phyloP scores from a whole-genome alignment of 2,329 filamentous ascomycete species.

The Lasiodiplodia citricola region DNA sequence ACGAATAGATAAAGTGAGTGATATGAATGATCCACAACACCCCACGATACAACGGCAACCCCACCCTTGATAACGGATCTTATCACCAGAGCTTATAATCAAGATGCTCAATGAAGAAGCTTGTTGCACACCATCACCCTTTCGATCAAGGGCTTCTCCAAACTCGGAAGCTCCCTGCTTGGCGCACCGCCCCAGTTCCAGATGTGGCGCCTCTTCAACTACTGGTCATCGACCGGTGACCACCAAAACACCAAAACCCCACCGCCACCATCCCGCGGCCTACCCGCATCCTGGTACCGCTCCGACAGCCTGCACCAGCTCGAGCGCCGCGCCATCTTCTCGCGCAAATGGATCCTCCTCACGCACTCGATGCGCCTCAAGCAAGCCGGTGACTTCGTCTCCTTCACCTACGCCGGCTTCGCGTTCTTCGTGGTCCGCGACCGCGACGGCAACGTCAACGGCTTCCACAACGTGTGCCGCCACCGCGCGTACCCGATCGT shows the following conservation, averaged over 20 bases:
- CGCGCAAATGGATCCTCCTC: constrained; percentile 61
- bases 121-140: background rate
- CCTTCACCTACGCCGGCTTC: constrained; percentile 61
- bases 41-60: background rate
- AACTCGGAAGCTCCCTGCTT: background rate
- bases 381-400: constrained; percentile 62
- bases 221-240: background rate
- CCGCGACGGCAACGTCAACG: constrained; percentile 25
- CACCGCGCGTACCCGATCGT: constrained; percentile 46
- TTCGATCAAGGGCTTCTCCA: background rate
- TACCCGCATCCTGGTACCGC: constrained; percentile 60
- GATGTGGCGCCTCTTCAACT: constrained; percentile 1
- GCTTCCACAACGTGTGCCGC: constrained; percentile 51
- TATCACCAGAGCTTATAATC: background rate
- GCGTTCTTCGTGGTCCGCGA: constrained; percentile 38
- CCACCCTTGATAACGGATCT: background rate
- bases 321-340: constrained; percentile 63
- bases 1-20: background rate
- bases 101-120: background rate
- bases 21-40: background rate
- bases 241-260: constrained; percentile 22
- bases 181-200: background rate
- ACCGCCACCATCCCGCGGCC: constrained; percentile 43
- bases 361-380: constrained; percentile 59
- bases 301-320: constrained; percentile 62